Evolutionary conservation across 768 basidiomycete species (phyloP), one percentile per base, ranked within the genome.

Genomic region (Cystofilobasidium macerans): DNA sequence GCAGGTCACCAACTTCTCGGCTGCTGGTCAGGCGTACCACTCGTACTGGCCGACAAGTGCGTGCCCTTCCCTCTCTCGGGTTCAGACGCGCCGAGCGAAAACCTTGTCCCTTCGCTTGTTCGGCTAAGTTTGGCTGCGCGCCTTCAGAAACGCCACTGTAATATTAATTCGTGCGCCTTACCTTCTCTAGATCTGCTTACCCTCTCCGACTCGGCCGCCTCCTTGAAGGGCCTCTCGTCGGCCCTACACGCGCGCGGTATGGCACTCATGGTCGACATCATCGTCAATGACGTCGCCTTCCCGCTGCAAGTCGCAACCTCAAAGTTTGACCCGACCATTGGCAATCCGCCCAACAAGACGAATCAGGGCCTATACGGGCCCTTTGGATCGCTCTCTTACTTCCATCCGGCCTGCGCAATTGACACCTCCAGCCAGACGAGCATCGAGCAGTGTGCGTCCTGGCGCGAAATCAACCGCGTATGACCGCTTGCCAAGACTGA

Each of bases 21-120:
- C 71, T 12, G 72, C 89, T 73, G 87, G 88, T 24, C 86, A 88
- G 71, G 77, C 89, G 20, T 91, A 91, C 76, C 88, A 89, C 71
- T 88, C 88, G 22, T 89, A 90, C 76, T 90, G 89, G 88, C 65
- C 58, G 13, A 38, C 65, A 0, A 45, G 35, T 58, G 36, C 40
- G 57, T 38, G 7, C 18, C n/a, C 16, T 36, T 30, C 28, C 32
- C 3, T 40, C 16, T 18, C 9, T 40, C 38, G n/a, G 20, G 5
- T 24, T 16, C 38, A 40, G 16, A 16, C 38, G 16, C 38, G 38
- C 38, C 38, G 38, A 40, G 8, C 16, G 9, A 16, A 40, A 40
- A 8, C 9, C 9, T 16, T 38, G 8, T 7, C 36, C 36, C 36
- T 14, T 7, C 36, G 36, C 36, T 14, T 14, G 36, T 7, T 7